A percentile compares a stretch with the other conserved stretches of the same genome.
phyloP scores from a whole-genome alignment of 768 basidiomycete genomes.

The Hericium erinaceus region DNA sequence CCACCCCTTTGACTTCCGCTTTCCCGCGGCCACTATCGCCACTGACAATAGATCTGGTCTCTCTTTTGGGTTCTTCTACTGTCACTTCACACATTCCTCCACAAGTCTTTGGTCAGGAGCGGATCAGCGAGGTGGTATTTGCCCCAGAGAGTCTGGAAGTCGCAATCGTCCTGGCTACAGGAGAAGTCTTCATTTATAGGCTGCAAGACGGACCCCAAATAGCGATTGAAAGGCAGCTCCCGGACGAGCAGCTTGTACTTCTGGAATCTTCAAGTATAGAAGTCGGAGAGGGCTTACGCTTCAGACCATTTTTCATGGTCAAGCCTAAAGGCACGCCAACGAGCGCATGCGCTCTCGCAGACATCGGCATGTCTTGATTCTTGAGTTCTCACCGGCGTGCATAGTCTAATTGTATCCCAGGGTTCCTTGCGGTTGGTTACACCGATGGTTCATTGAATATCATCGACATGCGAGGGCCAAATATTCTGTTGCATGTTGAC shows the following conservation, averaged over 20 bases:
- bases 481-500: constrained; percentile 45
- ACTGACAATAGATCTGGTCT: constrained; percentile 44
- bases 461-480: constrained; percentile 69
- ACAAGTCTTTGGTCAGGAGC: constrained; percentile 19
- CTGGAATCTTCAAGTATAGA: constrained; percentile 36
- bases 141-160: constrained; percentile 51
- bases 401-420: constrained; percentile 27
- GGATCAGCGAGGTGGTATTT: constrained; percentile 38
- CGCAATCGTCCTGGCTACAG: constrained; percentile 41
- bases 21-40: constrained; percentile 59
- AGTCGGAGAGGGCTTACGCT: constrained; percentile 30
- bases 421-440: constrained; percentile 72
- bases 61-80: constrained; percentile 15
- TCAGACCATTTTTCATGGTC: constrained; percentile 55
- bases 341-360: constrained; percentile 52
- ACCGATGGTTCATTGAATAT: constrained; percentile 47
- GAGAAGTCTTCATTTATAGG: constrained; percentile 48
- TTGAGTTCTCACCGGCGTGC: not conserved
- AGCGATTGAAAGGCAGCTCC: constrained; percentile 14
- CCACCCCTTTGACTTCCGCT: constrained; percentile 43
- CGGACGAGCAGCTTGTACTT: constrained; percentile 43
- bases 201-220: constrained; percentile 17
- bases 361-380: constrained; percentile 48
- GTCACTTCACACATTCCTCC: constrained; percentile 17
- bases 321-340: constrained; percentile 34